Percentiles rank a stretch among this genome's conserved stretches.
Evolutionary conservation across 768 basidiomycete genomes (phyloP).

Genomic region (Tricholoma saponaceum): DNA sequence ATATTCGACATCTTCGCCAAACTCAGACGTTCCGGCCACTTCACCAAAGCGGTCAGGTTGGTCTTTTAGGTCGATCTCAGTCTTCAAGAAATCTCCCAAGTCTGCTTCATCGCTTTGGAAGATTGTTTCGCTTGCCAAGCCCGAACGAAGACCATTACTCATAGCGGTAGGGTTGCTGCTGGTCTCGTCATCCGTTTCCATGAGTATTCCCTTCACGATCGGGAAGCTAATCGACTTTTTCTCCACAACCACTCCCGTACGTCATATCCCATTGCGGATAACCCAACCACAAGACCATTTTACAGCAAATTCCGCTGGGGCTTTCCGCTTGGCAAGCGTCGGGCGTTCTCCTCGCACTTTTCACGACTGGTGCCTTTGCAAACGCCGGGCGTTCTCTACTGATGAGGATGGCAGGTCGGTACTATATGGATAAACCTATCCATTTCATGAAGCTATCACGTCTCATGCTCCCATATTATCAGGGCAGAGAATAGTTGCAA

Average conservation of each 20-base stretch:
- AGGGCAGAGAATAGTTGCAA: constrained; percentile 89
- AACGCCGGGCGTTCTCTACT: constrained; percentile 81
- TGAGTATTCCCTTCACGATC: constrained; percentile 91
- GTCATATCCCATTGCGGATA: constrained; percentile 18
- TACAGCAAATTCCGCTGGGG: constrained; percentile 75
- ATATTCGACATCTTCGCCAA: not conserved
- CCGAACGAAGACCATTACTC: constrained; percentile 73
- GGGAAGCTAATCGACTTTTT: constrained; percentile 96
- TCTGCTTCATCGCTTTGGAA: constrained; percentile 66
- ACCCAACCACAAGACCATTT: constrained; percentile 2
- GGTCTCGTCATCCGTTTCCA: constrained; percentile 85
- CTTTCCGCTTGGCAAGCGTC: constrained; percentile 81
- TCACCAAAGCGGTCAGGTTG: not conserved
- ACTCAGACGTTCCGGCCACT: not conserved
- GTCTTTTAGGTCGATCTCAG: constrained; percentile 12
- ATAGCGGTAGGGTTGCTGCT: constrained; percentile 78
- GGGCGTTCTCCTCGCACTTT: constrained; percentile 62
- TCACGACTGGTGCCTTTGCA: constrained; percentile 83
- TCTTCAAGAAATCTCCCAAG: constrained; percentile 32
- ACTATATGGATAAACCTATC: not conserved
- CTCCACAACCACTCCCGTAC: constrained; percentile 64
- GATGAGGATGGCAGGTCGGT: constrained; percentile 79
- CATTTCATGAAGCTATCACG: not conserved
- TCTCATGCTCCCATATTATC: not conserved
- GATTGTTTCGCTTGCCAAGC: constrained; percentile 73